A percentile compares a stretch with the other conserved stretches of the same genome.
phyloP scores from a whole-genome alignment of 768 basidiomycete genomes.

The Ephemerocybe angulata region DNA sequence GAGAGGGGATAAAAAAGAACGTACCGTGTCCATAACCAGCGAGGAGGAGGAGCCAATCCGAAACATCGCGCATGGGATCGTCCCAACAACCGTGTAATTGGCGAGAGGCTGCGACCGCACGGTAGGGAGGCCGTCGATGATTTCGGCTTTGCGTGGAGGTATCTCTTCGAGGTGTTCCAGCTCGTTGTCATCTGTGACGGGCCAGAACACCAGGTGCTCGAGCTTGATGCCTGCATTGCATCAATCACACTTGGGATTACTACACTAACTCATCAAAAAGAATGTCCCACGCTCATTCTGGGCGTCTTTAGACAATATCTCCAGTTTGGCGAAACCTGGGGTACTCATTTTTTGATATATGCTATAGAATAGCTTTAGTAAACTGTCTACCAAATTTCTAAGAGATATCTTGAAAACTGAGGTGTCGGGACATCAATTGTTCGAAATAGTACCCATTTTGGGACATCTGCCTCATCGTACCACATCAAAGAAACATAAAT shows the following conservation, averaged over 20 bases:
- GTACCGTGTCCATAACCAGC: slow-evolving; percentile 14
- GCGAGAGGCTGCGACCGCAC: slow-evolving; percentile 14
- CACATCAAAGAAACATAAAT: neutral
- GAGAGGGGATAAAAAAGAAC: neutral
- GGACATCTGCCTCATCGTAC: neutral
- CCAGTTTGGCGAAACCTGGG: neutral
- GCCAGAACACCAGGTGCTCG: neutral
- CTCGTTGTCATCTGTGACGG: too few species aligned
- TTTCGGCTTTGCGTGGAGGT: neutral
- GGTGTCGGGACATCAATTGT: too few species aligned
- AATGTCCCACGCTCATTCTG: neutral
- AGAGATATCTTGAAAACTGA: too few species aligned
- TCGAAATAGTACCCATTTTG: too few species aligned
- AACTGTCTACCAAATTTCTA: too few species aligned
- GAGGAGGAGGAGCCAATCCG: slow-evolving; percentile 13
- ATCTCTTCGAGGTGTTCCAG: too few species aligned
- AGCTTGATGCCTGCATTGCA: neutral
- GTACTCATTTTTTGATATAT: neutral
- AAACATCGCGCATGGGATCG: slow-evolving; percentile 8
- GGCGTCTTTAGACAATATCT: neutral
- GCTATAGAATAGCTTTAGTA: too few species aligned
- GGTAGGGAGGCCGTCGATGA: neutral
- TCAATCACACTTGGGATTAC: neutral
- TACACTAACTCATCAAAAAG: neutral
- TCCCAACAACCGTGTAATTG: slow-evolving; percentile 11